Conservation (phyloP, 805 yeast species). For the Saccharomycopsis vini region DNA sequence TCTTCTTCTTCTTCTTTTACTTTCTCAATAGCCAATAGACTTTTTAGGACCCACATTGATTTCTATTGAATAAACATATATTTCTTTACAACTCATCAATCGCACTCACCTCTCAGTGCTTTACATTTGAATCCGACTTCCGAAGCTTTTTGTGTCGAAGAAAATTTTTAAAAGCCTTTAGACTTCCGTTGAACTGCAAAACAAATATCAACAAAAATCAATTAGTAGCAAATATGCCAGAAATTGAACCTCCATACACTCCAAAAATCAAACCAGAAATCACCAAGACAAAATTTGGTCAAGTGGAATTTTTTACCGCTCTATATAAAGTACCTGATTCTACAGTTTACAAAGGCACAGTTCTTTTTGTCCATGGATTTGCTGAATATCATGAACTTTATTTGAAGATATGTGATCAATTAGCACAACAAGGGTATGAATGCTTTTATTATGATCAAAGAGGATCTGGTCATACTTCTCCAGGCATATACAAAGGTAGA, state of each 20-base stretch:
- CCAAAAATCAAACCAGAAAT: background rate
- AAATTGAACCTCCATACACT: background rate
- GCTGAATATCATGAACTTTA: constrained; percentile 48
- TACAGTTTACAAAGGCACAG: constrained; percentile 37
- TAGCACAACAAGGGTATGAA: constrained; percentile 50
- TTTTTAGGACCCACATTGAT: no score
- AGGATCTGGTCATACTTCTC: constrained; percentile 63
- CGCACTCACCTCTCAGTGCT: no score
- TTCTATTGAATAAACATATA: no score
- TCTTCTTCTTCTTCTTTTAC: no score
- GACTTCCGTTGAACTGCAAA: no score
- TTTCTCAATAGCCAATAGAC: no score
- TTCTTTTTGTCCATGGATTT: constrained; percentile 65
- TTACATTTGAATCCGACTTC: no score
- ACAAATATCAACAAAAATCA: no score
- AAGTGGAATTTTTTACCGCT: constrained; percentile 6
- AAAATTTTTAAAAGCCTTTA: no score
- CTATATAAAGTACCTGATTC: constrained; percentile 27
- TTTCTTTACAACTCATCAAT: no score
- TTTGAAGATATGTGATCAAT: constrained; percentile 42
- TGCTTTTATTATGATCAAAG: constrained; percentile 64
- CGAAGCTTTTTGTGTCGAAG: no score
- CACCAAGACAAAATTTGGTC: constrained; percentile 1
- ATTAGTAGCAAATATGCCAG: no score
- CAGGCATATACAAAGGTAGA: constrained; percentile 42